A percentile compares a stretch with the other conserved stretches of the same genome.
Conservation (phyloP, 208 protist species). For the Endotrypanum monterogeii region DNA sequence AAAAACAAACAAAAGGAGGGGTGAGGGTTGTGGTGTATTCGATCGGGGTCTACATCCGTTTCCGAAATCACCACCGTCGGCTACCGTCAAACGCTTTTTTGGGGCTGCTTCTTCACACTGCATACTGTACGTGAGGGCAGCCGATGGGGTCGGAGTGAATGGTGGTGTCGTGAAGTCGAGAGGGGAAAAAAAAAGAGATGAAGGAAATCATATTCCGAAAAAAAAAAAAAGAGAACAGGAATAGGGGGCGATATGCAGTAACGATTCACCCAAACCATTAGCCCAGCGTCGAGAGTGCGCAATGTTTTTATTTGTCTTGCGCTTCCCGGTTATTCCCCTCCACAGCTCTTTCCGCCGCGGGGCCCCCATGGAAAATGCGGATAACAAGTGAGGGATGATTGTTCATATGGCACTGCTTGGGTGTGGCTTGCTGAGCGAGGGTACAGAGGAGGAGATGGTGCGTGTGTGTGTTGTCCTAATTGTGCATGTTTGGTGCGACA, state of each 20-base stretch:
- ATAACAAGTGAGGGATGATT: neutral
- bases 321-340: neutral
- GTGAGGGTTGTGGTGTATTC: too few species aligned
- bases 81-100: neutral
- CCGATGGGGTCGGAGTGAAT: neutral
- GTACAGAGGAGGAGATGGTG: neutral
- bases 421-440: neutral
- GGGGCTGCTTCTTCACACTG: neutral
- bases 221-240: neutral
- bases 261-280: neutral
- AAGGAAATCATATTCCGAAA: too few species aligned
- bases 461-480: neutral
- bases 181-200: too few species aligned
- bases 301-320: neutral
- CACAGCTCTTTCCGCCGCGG: neutral
- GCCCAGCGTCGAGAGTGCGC: neutral
- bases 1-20: too few species aligned
- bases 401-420: neutral
- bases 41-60: neutral
- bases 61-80: neutral
- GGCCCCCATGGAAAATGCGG: neutral
- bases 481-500: neutral
- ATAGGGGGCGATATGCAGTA: too few species aligned
- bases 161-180: neutral
- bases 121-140: neutral